These are phyloP conservation scores for Bjerkandera adusta DNA, from an alignment of 1,284 basidiomycete genomes.

Conservation along the genomic window DNA sequence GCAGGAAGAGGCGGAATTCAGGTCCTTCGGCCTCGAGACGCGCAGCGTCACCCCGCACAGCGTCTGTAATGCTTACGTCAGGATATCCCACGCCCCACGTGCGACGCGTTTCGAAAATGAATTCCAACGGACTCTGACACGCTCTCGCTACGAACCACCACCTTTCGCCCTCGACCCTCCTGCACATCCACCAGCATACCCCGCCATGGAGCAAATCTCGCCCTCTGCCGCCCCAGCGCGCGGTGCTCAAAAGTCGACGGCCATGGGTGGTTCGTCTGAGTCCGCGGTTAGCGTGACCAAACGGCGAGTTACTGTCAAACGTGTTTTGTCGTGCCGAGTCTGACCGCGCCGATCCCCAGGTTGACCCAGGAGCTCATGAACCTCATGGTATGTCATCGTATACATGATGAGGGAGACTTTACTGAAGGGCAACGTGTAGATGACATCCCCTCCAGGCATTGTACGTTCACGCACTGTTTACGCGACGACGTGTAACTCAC, in stretches of 20 bases:
- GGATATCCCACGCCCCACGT: conserved; percentile 9
- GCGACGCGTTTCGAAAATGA: conserved; percentile 8
- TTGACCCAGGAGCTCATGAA: conserved; percentile 82
- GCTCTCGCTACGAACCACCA: conserved; percentile 11
- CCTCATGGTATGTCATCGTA: conserved; percentile 62
- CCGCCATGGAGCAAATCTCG: conserved; percentile 69
- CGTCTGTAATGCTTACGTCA: not conserved
- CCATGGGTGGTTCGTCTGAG: conserved; percentile 49
- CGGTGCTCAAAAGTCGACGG: conserved; percentile 51
- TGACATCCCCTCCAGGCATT: conserved; percentile 83
- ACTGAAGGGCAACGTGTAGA: no score
- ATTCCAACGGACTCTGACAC: conserved; percentile 8
- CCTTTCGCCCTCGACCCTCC: conserved; percentile 7
- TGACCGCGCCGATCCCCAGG: conserved; percentile 33
- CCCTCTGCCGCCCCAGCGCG: conserved; percentile 60
- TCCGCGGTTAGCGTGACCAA: conserved; percentile 76
- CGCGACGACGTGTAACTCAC: not conserved
- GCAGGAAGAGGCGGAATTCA: conserved; percentile 5
- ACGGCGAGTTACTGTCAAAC: conserved; percentile 45
- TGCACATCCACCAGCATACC: conserved; percentile 3
- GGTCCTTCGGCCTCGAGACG: conserved; percentile 2
- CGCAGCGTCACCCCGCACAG: conserved; percentile 5
- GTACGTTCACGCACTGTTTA: conserved; percentile 39
- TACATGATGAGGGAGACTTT: no score
- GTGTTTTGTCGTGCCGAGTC: not conserved